These are phyloP conservation scores for Fonsecaea pedrosoi DNA, from an alignment of 2,329 filamentous ascomycete genomes.

Conservation along the genomic window DNA sequence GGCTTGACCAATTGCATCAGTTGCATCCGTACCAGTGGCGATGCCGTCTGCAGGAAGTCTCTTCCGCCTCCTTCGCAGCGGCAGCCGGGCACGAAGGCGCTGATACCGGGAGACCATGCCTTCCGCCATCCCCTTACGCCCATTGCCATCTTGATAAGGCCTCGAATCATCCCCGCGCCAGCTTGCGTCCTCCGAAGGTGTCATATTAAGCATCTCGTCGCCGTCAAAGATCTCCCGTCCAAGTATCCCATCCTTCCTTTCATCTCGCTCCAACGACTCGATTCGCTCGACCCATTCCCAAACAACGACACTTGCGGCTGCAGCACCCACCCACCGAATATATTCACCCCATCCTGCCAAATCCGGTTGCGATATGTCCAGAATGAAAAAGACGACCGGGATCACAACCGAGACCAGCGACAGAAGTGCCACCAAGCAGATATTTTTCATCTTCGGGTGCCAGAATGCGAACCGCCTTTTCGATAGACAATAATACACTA, in stretches of 20 bases:
- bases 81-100: constrained; percentile 28
- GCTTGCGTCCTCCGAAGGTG: constrained; percentile 63
- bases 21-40: constrained; percentile 29
- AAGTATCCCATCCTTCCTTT: constrained; percentile 90
- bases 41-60: constrained; percentile 31
- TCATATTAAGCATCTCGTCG: constrained; percentile 84
- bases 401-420: constrained; percentile 84
- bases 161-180: constrained; percentile 47
- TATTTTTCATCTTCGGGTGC: constrained; percentile 88
- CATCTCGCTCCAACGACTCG: constrained; percentile 87
- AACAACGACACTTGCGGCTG: constrained; percentile 92
- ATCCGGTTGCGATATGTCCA: constrained; percentile 84
- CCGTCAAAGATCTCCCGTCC: constrained; percentile 92
- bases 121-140: constrained; percentile 22
- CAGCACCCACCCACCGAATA: constrained; percentile 93
- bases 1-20: constrained; percentile 41
- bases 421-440: constrained; percentile 77
- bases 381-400: constrained; percentile 89
- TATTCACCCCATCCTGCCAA: constrained; percentile 95
- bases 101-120: constrained; percentile 23
- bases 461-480: constrained; percentile 92
- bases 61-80: constrained; percentile 31
- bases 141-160: constrained; percentile 20
- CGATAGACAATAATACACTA: constrained; percentile 90
- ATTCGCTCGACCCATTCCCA: constrained; percentile 99